A percentile compares a stretch with the other conserved stretches of the same genome.
Conservation (phyloP, 441 rosid species). For the Aquilaria agallochum region DNA sequence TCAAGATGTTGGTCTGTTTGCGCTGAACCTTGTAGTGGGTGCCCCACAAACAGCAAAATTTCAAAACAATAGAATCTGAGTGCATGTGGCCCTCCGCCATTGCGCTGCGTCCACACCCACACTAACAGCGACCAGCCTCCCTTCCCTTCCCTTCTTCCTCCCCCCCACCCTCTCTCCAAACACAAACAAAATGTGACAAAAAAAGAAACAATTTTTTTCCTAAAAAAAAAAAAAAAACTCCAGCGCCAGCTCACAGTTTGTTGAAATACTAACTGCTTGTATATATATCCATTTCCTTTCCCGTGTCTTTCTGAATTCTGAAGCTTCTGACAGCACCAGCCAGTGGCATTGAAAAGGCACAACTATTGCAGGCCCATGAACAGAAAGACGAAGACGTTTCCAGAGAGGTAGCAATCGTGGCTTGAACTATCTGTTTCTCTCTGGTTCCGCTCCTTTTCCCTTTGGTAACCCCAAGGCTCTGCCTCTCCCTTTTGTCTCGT, state of each 20-base stretch:
- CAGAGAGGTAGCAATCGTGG: slow-evolving; percentile 33
- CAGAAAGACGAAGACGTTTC: not conserved
- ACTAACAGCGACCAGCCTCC: too few species aligned
- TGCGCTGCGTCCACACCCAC: too few species aligned
- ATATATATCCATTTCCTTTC: too few species aligned
- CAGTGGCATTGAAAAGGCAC: too few species aligned
- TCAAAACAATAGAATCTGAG: not conserved
- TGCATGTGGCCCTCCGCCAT: too few species aligned
- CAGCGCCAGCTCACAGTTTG: too few species aligned
- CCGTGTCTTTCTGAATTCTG: too few species aligned
- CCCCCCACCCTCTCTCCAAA: not conserved
- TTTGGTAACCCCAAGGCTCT: slow-evolving; percentile 36
- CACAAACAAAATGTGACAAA: not conserved
- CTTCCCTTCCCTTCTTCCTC: not conserved
- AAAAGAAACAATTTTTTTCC: not conserved
- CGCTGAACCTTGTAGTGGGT: too few species aligned
- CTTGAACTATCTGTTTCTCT: slow-evolving; percentile 14
- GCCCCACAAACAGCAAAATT: not conserved
- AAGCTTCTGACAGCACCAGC: not conserved
- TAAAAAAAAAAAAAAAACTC: too few species aligned
- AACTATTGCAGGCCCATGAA: not conserved
- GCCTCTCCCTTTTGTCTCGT: slow-evolving; percentile 23
- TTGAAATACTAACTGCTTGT: too few species aligned
- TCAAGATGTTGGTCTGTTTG: not conserved
- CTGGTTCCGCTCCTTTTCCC: slow-evolving; percentile 3